A percentile compares a stretch with the other conserved stretches of the same genome.
Conservation (phyloP, 2,329 filamentous ascomycete species). For the Pseudogymnoascus sp. region DNA sequence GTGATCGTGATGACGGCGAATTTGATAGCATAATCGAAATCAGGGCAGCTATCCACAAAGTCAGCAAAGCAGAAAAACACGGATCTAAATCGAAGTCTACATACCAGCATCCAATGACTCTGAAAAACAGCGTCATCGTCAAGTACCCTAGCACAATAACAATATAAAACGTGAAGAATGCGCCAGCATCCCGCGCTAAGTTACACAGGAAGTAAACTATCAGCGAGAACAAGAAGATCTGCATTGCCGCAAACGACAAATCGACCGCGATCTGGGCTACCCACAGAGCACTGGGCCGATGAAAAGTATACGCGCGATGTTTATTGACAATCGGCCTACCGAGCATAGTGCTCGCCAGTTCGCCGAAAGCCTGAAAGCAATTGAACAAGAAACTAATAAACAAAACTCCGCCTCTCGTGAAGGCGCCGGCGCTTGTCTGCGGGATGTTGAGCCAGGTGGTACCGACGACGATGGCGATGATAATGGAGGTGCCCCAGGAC, state of each 20-base stretch:
- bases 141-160: constrained; percentile 45
- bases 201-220: constrained; percentile 59
- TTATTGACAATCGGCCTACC: constrained; percentile 53
- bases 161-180: constrained; percentile 58
- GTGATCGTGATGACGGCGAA: constrained; percentile 44
- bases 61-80: background rate
- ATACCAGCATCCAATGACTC: constrained; percentile 22
- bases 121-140: constrained; percentile 52
- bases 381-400: constrained; percentile 61
- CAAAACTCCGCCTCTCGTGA: constrained; percentile 55
- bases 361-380: constrained; percentile 55
- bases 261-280: constrained; percentile 48
- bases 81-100: background rate
- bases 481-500: constrained; percentile 51
- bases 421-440: constrained; percentile 50
- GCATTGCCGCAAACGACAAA: constrained; percentile 49
- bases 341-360: constrained; percentile 56
- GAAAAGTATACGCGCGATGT: constrained; percentile 50
- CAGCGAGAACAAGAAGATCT: constrained; percentile 51
- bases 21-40: constrained; percentile 54
- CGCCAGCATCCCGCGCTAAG: constrained; percentile 41
- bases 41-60: constrained; percentile 41
- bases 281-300: constrained; percentile 53
- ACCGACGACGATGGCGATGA: constrained; percentile 55
- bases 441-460: constrained; percentile 63